These are phyloP conservation scores for Anisodus tanguticus DNA, from an alignment of 257 asterid species.

Conservation along the genomic window DNA sequence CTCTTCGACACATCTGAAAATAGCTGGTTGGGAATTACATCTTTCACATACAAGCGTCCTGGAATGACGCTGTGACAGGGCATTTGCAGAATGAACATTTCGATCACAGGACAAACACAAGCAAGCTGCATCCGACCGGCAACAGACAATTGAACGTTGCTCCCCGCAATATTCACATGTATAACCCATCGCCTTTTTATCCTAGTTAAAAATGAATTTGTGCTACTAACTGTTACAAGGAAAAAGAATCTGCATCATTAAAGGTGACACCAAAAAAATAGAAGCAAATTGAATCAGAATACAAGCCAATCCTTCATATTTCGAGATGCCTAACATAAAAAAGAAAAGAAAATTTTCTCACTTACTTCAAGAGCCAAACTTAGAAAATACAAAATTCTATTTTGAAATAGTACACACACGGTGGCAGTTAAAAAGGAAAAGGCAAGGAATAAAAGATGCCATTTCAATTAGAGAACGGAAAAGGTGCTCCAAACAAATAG, in stretches of 20 bases:
- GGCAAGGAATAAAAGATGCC: constrained; percentile 37
- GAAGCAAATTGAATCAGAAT: constrained; percentile 1
- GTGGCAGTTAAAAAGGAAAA: constrained; percentile 25
- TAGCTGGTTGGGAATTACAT: constrained; percentile 75
- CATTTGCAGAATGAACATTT: constrained; percentile 86
- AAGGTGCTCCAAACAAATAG: constrained; percentile 40
- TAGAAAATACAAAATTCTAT: neutral
- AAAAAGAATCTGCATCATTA: constrained; percentile 6
- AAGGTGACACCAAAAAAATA: neutral
- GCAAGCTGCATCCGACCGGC: constrained; percentile 85
- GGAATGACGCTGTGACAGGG: constrained; percentile 81
- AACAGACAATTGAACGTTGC: constrained; percentile 70
- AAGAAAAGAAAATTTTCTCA: neutral
- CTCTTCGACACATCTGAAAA: constrained; percentile 70
- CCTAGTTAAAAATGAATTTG: neutral
- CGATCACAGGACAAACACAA: constrained; percentile 90
- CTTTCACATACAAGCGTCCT: constrained; percentile 87
- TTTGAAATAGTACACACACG: neutral
- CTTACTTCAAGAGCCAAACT: constrained; percentile 26
- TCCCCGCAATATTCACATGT: constrained; percentile 86
- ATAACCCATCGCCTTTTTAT: constrained; percentile 57
- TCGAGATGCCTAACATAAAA: neutral
- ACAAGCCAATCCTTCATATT: neutral
- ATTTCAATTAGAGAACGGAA: constrained; percentile 37
- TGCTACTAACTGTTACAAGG: constrained; percentile 23